These are phyloP conservation scores for Anethum foeniculum DNA, from an alignment of 140 eudicot species.

Conservation along the genomic window DNA sequence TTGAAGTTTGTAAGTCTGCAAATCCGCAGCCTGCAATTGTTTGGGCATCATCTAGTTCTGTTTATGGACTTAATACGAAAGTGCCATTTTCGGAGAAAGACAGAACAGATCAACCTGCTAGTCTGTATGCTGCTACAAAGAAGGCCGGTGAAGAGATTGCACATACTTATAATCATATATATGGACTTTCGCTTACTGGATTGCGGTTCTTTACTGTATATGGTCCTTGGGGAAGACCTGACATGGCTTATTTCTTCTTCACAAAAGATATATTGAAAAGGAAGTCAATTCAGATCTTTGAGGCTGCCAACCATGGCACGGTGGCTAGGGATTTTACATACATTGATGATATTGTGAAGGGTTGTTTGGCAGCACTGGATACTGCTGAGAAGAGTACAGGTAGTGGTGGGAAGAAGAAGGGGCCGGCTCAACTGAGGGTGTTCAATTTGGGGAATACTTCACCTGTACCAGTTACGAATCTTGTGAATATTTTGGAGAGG, in stretches of 20 bases:
- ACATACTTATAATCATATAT: conserved; percentile 85
- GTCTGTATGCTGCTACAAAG: conserved; percentile 89
- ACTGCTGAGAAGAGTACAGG: conserved; percentile 96
- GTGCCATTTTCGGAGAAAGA: conserved; percentile 93
- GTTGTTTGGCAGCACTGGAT: conserved; percentile 86
- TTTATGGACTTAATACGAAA: conserved; percentile 76
- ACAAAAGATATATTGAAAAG: conserved; percentile 72
- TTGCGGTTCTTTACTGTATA: conserved; percentile 84
- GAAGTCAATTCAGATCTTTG: conserved; percentile 65
- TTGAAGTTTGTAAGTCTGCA: conserved; percentile 68
- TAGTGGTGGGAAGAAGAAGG: conserved; percentile 83
- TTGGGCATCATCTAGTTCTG: conserved; percentile 96
- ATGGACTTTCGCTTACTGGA: conserved; percentile 83
- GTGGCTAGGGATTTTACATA: conserved; percentile 93
- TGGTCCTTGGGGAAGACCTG: conserved; percentile 99
- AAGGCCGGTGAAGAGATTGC: conserved; percentile 97
- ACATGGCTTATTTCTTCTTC: conserved; percentile 91
- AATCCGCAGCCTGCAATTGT: conserved; percentile 95
- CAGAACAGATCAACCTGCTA: conserved; percentile 96
- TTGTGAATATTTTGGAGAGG: conserved; percentile 71
- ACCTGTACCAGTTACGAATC: conserved; percentile 84
- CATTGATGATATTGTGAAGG: conserved; percentile 90
- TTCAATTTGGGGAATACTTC: conserved; percentile 86
- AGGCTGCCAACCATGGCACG: conserved; percentile 73
- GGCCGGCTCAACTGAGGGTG: conserved; percentile 79